Base-by-base conservation (phyloP, 805 yeast genomes). In the Saccharomycopsis amapae region DNA sequence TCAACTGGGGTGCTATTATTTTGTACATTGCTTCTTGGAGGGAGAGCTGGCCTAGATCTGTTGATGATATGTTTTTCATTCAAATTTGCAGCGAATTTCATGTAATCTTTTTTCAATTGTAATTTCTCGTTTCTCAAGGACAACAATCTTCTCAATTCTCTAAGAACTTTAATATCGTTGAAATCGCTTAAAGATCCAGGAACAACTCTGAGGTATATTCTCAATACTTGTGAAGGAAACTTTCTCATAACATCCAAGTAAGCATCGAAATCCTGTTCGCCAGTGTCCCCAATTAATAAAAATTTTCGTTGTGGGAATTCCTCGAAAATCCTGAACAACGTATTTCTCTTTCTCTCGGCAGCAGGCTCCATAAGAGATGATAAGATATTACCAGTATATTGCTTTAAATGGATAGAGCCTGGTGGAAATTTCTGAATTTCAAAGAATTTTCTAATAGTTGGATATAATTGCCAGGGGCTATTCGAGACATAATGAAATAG, bases 401-500 rank as follows among this genome's bases (percentile, higher is more conserved):
- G 90, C 62, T 90, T 87, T 55, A 94, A 70, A 61, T 89, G 95
- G 46, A 93, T 67, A 0, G 96, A 83, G 4, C 96, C 96, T 1
- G 59, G 56, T 0, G 98, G 98, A 37, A 86, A 73, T 4, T 72
- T 67, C 30, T 69, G 73, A 33, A 62, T 57, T 15, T 66, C 62
- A 55, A 87, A 68, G 55, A 78, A 87, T 17, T 57, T 51, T 32
- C 60, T 38, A 15, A 85, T 73, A 5, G 76, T 68, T 17, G 77
- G 72, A 60, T 72, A 88, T 20, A 93, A 65, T 62, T 93, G 97
- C 78, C 94, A 85, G 0, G 99, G 99, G 1, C 95, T 80, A 63
- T 94, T 93, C 5, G 97, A 89, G 2, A 94, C 97, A 60, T 90
- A 94, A 61, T 89, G 96, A 57, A 90, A 78, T n/a, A 78, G 67